Conservation (phyloP, 2,329 filamentous ascomycete species). For the Microdochium bolleyi region DNA sequence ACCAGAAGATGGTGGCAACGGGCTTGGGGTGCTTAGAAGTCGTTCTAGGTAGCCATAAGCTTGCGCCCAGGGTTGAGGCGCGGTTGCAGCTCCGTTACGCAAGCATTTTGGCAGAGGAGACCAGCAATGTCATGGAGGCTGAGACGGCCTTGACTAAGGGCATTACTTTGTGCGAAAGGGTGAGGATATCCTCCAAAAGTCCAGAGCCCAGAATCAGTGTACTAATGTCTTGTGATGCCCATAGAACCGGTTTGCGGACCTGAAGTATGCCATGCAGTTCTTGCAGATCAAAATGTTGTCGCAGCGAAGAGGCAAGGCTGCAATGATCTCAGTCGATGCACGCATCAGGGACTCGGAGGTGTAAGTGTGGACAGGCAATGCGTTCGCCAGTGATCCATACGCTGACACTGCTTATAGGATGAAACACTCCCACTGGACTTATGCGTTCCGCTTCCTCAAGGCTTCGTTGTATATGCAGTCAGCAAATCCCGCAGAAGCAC, state of each 20-base stretch:
- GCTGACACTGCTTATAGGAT: conserved; percentile 26
- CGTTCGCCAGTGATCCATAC: conserved; percentile 1
- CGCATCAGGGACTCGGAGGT: conserved; percentile 62
- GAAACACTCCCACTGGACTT: conserved; percentile 65
- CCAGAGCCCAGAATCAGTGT: neutral
- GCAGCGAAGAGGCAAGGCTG: conserved; percentile 63
- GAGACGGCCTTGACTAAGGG: conserved; percentile 67
- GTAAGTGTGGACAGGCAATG: conserved; percentile 27
- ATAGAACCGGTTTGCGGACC: conserved; percentile 50
- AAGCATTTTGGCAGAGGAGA: conserved; percentile 64
- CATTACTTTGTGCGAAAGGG: conserved; percentile 60
- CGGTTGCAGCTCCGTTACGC: conserved; percentile 64
- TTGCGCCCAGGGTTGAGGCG: conserved; percentile 61
- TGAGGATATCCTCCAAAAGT: conserved; percentile 17
- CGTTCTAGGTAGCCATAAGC: conserved; percentile 51
- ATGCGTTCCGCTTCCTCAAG: conserved; percentile 68
- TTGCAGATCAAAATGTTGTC: conserved; percentile 63
- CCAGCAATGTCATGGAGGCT: conserved; percentile 65
- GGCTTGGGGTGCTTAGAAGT: conserved; percentile 66
- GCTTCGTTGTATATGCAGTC: conserved; percentile 60
- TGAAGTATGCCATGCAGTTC: conserved; percentile 74
- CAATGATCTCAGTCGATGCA: conserved; percentile 62
- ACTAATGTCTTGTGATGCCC: conserved; percentile 13
- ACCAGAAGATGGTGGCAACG: conserved; percentile 65
- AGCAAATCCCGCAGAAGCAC: conserved; percentile 50